These are phyloP conservation scores for Acer yangbiense DNA, from an alignment of 345 rosid species.

Conservation along the genomic window DNA sequence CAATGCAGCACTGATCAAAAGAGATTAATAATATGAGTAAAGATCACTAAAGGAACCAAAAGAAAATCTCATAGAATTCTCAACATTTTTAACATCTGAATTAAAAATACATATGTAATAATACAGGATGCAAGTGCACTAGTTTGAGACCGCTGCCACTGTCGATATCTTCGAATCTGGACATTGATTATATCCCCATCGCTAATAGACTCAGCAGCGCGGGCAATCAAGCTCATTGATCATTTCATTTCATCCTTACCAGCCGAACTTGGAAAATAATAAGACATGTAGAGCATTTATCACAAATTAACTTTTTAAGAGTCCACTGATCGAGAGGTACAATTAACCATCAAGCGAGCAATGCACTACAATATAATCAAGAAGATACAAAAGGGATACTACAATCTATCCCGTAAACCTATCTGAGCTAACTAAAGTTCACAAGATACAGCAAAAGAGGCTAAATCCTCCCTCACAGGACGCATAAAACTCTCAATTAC, in stretches of 20 bases:
- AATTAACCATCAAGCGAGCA: background rate
- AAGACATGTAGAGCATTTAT: background rate
- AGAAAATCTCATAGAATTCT: conserved; percentile 7
- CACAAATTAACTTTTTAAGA: too few species aligned
- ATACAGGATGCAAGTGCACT: conserved; percentile 29
- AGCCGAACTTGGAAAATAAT: conserved; percentile 47
- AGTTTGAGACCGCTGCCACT: conserved; percentile 91
- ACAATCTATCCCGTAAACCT: background rate
- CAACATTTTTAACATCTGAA: conserved; percentile 4
- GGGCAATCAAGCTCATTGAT: conserved; percentile 74
- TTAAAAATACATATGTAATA: conserved; percentile 54
- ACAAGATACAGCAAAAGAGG: background rate
- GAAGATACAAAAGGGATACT: background rate
- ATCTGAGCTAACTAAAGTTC: background rate
- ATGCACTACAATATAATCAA: background rate
- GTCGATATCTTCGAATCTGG: conserved; percentile 88
- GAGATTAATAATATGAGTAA: conserved; percentile 17
- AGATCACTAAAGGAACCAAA: conserved; percentile 7
- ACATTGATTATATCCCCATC: conserved; percentile 92
- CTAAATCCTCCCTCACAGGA: background rate
- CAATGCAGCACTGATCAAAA: conserved; percentile 68
- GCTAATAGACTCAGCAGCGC: conserved; percentile 91
- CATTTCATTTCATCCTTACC: conserved; percentile 81
- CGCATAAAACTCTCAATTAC: background rate
- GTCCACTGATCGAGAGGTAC: background rate